Percentiles rank a stretch among this genome's conserved stretches.
These are phyloP conservation scores for Diversispora eburnea DNA, from an alignment of 192 early-diverging fungal genomes.

Conservation along the genomic window DNA sequence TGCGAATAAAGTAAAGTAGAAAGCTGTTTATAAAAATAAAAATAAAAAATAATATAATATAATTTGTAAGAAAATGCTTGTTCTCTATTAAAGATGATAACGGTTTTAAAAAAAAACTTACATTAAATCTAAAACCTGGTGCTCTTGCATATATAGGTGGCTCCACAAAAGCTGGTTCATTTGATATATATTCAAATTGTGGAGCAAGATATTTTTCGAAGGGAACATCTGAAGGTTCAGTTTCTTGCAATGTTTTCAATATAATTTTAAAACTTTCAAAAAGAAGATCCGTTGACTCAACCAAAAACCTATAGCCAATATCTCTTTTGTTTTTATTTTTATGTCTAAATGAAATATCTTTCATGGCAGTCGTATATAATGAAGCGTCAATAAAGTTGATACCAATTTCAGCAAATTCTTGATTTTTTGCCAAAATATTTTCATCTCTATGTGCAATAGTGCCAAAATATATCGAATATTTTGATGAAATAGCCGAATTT, in stretches of 20 bases:
- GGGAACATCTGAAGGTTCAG: slow-evolving; percentile 32
- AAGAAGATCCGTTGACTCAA: slow-evolving; percentile 37
- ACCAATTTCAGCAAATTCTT: slow-evolving; percentile 22
- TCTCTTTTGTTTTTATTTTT: neutral
- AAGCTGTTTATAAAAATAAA: too few relatives aligned
- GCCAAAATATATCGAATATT: slow-evolving; percentile 29
- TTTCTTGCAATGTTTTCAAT: slow-evolving; percentile 36
- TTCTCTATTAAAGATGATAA: too few relatives aligned
- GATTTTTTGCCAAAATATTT: slow-evolving; percentile 28
- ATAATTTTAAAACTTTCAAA: slow-evolving; percentile 39
- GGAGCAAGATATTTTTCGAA: slow-evolving; percentile 43
- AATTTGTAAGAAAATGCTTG: too few relatives aligned
- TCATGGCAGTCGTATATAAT: slow-evolving; percentile 27
- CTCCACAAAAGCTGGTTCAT: neutral
- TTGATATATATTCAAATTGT: neutral
- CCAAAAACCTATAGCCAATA: slow-evolving; percentile 30
- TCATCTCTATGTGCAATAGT: slow-evolving; percentile 36
- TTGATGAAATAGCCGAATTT: neutral
- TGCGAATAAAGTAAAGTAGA: slow-evolving; percentile 1
- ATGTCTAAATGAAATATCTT: slow-evolving; percentile 10
- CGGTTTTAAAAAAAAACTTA: neutral
- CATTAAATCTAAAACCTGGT: slow-evolving; percentile 33
- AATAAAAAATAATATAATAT: too few relatives aligned
- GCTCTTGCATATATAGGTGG: slow-evolving; percentile 40
- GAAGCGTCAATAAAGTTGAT: slow-evolving; percentile 34